Base-by-base conservation (phyloP, 2,329 filamentous ascomycete genomes). In the Ceratocystis huliohia region DNA sequence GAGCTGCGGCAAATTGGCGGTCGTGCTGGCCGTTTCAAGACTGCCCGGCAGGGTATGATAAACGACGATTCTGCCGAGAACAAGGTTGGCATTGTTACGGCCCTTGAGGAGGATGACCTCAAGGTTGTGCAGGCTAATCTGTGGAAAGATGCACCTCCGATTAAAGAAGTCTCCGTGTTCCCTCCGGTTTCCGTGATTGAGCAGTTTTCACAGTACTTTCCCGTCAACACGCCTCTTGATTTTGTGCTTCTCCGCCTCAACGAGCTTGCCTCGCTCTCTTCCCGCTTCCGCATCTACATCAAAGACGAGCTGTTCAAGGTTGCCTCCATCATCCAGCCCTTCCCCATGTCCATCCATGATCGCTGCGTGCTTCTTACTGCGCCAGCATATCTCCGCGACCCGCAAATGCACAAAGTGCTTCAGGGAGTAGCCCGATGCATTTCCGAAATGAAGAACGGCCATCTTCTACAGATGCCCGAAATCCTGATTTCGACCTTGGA, bases 1-100 rank as follows among this genome's bases (percentile, higher is more conserved):
- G 89, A 96, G 70, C 81, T 96, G 72, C 96, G 96, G 75, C 94
- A 99, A 73, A 99, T 99, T 72, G 94, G 86, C 63, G 94, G 94
- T 20, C 86, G 94, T 70, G 94, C 94, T 13, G 94, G 94, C 33
- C 87, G 94, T 59, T 99, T 87, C 75, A 86, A 87, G 66, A 87
- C 88, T 33, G 89, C 89, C 1, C 78, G 81, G 33, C 81, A 88
- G 72, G 80, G 81, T 62, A 67, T 73, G 68, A 66, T 68, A 4
- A 64, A 68, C 22, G 68, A 69, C 22, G 45, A 57, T 13, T 63
- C 57, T 2, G 71, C 70, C 25, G 70, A 71, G 61, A 74, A 77
- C n/a, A 79, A 81, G 68, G 74, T 87, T 3, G 93, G 94, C 0
- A 78, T 85, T 20, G 91, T 96, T 33, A 96, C 92, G 0, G 87